phyloP scores from a whole-genome alignment of 345 rosid species.

The Anacardium occidentale region DNA sequence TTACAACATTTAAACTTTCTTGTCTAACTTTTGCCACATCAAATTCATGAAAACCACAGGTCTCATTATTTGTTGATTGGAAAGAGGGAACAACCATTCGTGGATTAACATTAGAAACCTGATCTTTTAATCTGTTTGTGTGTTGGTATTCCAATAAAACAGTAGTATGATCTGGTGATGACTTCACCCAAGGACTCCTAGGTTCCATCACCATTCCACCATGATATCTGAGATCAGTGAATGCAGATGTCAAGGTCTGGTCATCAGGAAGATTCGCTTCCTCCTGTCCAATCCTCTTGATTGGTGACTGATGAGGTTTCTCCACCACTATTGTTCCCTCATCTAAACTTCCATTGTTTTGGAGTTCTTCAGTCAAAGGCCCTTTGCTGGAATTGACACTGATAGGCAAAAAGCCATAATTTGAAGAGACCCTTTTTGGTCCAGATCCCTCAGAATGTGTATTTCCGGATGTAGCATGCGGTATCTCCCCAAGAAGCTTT shows the following conservation, averaged over 20 bases:
- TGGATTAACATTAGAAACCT: slow-evolving; percentile 25
- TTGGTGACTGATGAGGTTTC: slow-evolving; percentile 30
- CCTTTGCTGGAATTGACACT: slow-evolving; percentile 40
- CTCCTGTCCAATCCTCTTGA: slow-evolving; percentile 30
- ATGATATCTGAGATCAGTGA: slow-evolving; percentile 41
- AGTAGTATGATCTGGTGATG: slow-evolving; percentile 22
- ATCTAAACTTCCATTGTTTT: slow-evolving; percentile 30
- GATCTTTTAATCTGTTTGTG: slow-evolving; percentile 28
- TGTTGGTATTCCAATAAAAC: slow-evolving; percentile 31
- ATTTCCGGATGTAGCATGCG: slow-evolving; percentile 63
- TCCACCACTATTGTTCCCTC: slow-evolving; percentile 23
- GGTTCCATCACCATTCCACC: slow-evolving; percentile 15
- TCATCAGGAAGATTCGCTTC: slow-evolving; percentile 57
- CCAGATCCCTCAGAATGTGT: slow-evolving; percentile 43
- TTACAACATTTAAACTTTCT: slow-evolving; percentile 26
- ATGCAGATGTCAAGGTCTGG: slow-evolving; percentile 51
- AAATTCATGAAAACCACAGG: slow-evolving; percentile 39
- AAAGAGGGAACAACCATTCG: slow-evolving; percentile 35
- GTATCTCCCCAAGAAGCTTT: slow-evolving; percentile 79
- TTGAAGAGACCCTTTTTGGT: slow-evolving; percentile 26
- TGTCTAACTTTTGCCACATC: slow-evolving; percentile 33
- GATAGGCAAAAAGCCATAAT: slow-evolving; percentile 29
- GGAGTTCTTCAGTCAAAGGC: slow-evolving; percentile 28
- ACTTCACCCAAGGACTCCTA: slow-evolving; percentile 26
- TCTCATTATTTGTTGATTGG: slow-evolving; percentile 30